Conservation (phyloP, 306 rosid species). For the Boehmeria nivea region DNA sequence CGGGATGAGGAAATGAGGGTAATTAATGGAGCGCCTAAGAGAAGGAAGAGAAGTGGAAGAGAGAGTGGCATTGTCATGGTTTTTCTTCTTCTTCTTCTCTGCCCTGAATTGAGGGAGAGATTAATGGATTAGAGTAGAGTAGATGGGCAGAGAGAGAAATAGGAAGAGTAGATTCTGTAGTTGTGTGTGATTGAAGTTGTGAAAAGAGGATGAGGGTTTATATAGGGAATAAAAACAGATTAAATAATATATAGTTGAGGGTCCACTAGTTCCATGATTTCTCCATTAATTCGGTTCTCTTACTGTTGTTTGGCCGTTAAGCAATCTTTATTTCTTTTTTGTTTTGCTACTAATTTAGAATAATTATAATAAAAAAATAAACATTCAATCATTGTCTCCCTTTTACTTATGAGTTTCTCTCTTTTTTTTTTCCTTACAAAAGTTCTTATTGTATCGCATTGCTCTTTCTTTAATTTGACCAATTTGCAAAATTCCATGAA, state of each 20-base stretch:
- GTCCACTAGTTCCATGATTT: constrained; percentile 29
- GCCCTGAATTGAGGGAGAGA: constrained; percentile 13
- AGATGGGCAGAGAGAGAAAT: no score
- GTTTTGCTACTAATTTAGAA: not conserved
- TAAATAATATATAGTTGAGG: constrained; percentile 11
- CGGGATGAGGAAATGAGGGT: constrained; percentile 48
- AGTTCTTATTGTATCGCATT: no score
- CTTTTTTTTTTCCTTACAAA: no score
- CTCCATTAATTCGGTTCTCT: constrained; percentile 21
- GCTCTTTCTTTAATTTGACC: no score
- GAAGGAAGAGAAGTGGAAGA: constrained; percentile 22
- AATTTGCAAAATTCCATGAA: no score
- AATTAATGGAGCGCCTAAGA: constrained; percentile 19
- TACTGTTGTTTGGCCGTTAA: constrained; percentile 23
- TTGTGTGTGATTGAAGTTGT: constrained; percentile 21
- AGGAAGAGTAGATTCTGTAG: not conserved
- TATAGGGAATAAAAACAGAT: constrained; percentile 36
- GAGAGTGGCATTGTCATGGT: constrained; percentile 50
- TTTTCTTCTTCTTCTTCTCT: not conserved
- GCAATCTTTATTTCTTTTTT: not conserved
- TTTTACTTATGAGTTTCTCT: no score
- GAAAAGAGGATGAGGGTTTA: constrained; percentile 26
- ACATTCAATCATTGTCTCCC: no score
- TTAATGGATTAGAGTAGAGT: constrained; percentile 8
- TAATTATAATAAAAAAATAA: no score